Base-by-base conservation (phyloP, 1,139 yeast genomes). In the Candida anutae region DNA sequence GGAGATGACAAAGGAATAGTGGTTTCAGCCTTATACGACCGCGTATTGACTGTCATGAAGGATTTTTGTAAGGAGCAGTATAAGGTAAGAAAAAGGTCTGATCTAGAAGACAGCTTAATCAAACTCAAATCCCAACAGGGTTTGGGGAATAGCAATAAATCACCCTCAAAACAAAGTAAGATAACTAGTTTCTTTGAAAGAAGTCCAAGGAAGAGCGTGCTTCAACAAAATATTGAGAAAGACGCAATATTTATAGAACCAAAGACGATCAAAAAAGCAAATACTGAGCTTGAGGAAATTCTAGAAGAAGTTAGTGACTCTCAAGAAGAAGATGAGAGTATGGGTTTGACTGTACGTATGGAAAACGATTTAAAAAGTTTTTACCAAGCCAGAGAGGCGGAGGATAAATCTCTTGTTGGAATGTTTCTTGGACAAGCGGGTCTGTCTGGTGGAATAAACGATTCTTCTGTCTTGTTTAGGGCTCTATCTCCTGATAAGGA, bases 391-490 rank as follows among this genome's bases (percentile, higher is more conserved):
- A 17, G 10, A 17, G 8, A 17, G 9, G 10, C 22, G 6, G 6
- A 13, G 22, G 6, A 20, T 5, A 6, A 13, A 20, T 13, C 12
- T 5, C 12, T 11, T 6, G 6, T 20, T 13, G 22, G 6, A 6
- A n/a, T 6, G 6, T 5, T 20, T 20, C 12, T 20, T n/a, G n/a
- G n/a, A n/a, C n/a, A n/a, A n/a, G n/a, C n/a, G n/a, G n/a, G 26
- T 31, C 24, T 35, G 5, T 30, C 37, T 11, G 36, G 44, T 3
- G 46, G 48, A 1, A 26, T 45, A 21, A 45, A 47, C 21, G 42
- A 43, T 14, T 33, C 45, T 4, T 37, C 43, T 9, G 24, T 34
- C n/a, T 33, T 45, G n/a, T 36, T 42, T 16, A 17, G 10, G 10
- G 19, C 8, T 10, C 10, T 17, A 17, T 17, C 19, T 8, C 19